phyloP scores from a whole-genome alignment of 139 green algal species.

The Chlorella ohadii region DNA sequence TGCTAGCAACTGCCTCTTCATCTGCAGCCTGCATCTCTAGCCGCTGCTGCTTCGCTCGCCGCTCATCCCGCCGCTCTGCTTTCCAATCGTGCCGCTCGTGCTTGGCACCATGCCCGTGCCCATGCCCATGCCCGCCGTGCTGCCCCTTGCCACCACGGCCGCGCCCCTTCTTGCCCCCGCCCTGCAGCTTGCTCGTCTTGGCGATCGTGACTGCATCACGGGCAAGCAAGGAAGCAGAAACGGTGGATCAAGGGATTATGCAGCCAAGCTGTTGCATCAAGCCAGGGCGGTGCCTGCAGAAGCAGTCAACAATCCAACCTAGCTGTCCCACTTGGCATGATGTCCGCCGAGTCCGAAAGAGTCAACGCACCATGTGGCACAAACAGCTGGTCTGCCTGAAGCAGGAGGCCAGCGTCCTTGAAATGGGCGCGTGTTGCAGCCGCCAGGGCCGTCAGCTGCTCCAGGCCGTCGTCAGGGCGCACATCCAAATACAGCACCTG shows the following conservation, averaged over 20 bases:
- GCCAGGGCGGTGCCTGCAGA: too few relatives aligned
- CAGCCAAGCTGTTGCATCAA: too few relatives aligned
- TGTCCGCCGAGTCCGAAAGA: too few relatives aligned
- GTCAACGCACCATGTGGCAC: not conserved
- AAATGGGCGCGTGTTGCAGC: constrained; percentile 6
- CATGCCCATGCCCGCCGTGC: not conserved
- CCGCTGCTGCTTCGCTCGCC: not conserved
- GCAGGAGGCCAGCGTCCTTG: not conserved
- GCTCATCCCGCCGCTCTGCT: not conserved
- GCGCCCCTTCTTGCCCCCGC: not conserved
- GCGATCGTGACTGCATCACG: not conserved
- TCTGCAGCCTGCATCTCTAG: not conserved
- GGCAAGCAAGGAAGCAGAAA: too few relatives aligned
- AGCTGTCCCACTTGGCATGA: too few relatives aligned
- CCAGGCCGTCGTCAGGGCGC: not conserved
- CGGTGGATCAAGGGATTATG: too few relatives aligned
- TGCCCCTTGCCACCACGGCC: not conserved
- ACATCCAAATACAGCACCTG: constrained; percentile 25
- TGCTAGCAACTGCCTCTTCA: not conserved
- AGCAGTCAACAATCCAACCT: too few relatives aligned
- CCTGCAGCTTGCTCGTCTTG: constrained; percentile 24
- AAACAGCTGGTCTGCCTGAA: constrained; percentile 6
- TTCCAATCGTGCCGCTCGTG: not conserved
- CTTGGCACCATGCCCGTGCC: not conserved
- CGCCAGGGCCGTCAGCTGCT: constrained; percentile 6